Evolutionary conservation across 2,329 filamentous ascomycete species (phyloP).

Genomic region (Pseudocercospora eumusae): DNA sequence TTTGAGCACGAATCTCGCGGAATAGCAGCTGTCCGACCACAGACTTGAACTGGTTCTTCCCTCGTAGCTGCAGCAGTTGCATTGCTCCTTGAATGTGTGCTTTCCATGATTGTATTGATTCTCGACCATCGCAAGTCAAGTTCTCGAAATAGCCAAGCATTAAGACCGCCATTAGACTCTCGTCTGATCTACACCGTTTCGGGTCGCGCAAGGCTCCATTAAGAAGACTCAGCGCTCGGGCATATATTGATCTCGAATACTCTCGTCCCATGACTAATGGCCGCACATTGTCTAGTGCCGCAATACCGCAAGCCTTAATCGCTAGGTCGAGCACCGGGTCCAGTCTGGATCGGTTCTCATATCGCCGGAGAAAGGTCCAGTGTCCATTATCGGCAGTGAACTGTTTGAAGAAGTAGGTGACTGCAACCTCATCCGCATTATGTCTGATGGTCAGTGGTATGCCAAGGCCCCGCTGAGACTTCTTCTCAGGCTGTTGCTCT

Average conservation of each 20-base stretch:
- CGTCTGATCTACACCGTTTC: slow-evolving; percentile 35
- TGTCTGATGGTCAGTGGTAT: slow-evolving; percentile 23
- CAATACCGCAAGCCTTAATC: slow-evolving; percentile 38
- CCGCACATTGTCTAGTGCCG: slow-evolving; percentile 36
- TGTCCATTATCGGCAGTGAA: slow-evolving; percentile 34
- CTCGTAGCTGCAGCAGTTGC: slow-evolving; percentile 40
- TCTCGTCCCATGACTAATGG: slow-evolving; percentile 28
- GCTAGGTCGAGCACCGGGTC: slow-evolving; percentile 36
- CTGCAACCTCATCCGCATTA: slow-evolving; percentile 33
- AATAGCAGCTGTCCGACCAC: slow-evolving; percentile 33
- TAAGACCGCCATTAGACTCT: slow-evolving; percentile 40
- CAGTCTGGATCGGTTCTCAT: slow-evolving; percentile 15
- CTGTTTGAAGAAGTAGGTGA: slow-evolving; percentile 36
- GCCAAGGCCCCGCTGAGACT: neutral
- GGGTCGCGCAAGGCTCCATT: slow-evolving; percentile 39
- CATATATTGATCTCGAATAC: slow-evolving; percentile 34
- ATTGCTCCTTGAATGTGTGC: slow-evolving; percentile 43
- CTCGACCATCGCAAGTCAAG: slow-evolving; percentile 36
- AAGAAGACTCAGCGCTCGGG: slow-evolving; percentile 38
- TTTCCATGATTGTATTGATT: slow-evolving; percentile 42
- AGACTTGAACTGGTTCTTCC: slow-evolving; percentile 35
- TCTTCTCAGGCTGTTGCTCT: neutral
- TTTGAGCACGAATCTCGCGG: slow-evolving; percentile 35
- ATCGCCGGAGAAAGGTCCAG: slow-evolving; percentile 33
- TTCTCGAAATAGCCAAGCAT: slow-evolving; percentile 44